Percentiles rank a stretch among this genome's conserved stretches.
These are phyloP conservation scores for Glonium stellatum DNA, from an alignment of 495 filamentous ascomycete species.

Conservation along the genomic window DNA sequence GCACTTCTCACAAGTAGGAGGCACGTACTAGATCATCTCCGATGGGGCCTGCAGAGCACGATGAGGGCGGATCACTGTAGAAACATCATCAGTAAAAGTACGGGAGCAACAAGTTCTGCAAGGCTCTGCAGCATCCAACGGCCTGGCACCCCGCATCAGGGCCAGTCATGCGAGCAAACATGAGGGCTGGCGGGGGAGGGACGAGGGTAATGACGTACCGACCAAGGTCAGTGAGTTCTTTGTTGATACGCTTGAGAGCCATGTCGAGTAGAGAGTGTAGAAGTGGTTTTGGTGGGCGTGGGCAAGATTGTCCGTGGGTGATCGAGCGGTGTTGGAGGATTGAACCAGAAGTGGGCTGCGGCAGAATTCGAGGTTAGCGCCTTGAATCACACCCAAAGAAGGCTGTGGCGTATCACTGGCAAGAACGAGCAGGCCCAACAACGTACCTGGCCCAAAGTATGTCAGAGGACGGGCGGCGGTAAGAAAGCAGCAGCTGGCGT, in stretches of 20 bases:
- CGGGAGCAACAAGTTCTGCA: conserved; percentile 6
- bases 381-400: conserved; percentile 21
- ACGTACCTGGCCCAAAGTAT: conserved; percentile 11
- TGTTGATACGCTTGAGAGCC: conserved; percentile 99
- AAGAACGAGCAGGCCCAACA: conserved; percentile 14
- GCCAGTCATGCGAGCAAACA: conserved; percentile 27
- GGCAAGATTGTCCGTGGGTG: conserved; percentile 3
- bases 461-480: neutral
- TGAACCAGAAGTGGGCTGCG: conserved; percentile 24
- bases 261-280: conserved; percentile 45
- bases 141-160: conserved; percentile 24
- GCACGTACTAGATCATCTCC: conserved; percentile 92
- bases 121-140: conserved; percentile 7
- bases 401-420: conserved; percentile 24
- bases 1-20: neutral
- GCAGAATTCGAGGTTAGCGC: conserved; percentile 23
- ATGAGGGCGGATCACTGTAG: conserved; percentile 89
- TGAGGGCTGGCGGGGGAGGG: neutral
- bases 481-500: neutral
- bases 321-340: conserved; percentile 21
- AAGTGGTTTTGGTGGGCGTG: conserved; percentile 10
- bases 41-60: conserved; percentile 92
- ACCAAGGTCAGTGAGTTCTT: conserved; percentile 98
- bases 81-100: conserved; percentile 38
- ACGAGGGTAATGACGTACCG: conserved; percentile 57